A percentile compares a stretch with the other conserved stretches of the same genome.
phyloP scores from a whole-genome alignment of 495 filamentous ascomycete genomes.

The Xanthoparmelia taractica region DNA sequence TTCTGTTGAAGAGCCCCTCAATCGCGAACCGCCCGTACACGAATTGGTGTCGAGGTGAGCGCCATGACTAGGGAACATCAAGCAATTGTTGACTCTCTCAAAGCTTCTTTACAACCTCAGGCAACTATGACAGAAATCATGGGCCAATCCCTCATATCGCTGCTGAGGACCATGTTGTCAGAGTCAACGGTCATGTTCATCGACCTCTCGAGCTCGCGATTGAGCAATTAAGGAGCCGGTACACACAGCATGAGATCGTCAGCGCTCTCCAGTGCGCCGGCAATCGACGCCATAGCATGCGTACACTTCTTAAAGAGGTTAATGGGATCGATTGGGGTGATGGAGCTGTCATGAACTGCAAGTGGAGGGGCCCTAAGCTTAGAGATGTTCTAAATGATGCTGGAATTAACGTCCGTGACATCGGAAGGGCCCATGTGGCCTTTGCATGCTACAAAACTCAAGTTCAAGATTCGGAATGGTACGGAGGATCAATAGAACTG shows the following conservation, averaged over 20 bases:
- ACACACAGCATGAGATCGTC: conserved; percentile 46
- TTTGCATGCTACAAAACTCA: conserved; percentile 46
- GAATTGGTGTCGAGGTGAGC: conserved; percentile 34
- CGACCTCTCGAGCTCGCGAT: conserved; percentile 31
- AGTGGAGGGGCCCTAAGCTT: conserved; percentile 49
- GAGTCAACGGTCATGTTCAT: conserved; percentile 36
- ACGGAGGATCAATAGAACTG: conserved; percentile 47
- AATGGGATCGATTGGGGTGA: conserved; percentile 57
- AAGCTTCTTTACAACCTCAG: conserved; percentile 39
- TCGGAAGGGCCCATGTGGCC: conserved; percentile 38
- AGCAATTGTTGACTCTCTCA: neutral
- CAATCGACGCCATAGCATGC: conserved; percentile 58
- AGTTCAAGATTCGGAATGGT: conserved; percentile 49
- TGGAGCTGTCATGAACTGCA: conserved; percentile 56
- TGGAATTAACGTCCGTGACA: conserved; percentile 26
- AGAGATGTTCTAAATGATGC: conserved; percentile 45
- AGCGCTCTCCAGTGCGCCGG: conserved; percentile 56
- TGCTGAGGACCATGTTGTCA: conserved; percentile 35
- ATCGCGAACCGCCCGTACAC: conserved; percentile 38
- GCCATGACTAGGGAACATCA: neutral
- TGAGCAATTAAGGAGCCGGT: conserved; percentile 37
- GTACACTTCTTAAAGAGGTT: conserved; percentile 52
- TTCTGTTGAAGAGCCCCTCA: conserved; percentile 36
- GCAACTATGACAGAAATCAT: conserved; percentile 47
- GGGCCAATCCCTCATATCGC: conserved; percentile 43